Evolutionary conservation across 352 stramenopile species (phyloP), one percentile per base, ranked within the genome.

Genomic region (Globisporangium lucens): DNA sequence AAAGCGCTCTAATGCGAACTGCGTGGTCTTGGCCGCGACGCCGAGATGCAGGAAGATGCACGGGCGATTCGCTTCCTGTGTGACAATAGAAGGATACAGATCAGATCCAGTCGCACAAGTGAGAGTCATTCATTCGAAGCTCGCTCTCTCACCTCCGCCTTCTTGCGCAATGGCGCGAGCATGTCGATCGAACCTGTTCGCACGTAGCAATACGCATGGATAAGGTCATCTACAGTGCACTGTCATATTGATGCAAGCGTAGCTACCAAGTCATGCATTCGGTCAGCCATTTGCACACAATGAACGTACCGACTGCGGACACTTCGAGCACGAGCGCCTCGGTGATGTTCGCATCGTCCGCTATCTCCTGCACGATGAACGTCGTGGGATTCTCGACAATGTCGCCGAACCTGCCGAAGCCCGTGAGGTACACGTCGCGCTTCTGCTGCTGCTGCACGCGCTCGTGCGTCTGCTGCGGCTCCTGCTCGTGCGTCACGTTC

Each of bases 331-430:
- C 86, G 17, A 78, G 69, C 36, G 78, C 66, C 38, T 89, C 74
- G 7, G 83, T 91, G 56, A 93, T 78, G 46, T 90, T 87, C n/a
- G 73, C 67, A 61, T 93, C 76, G 33, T 75, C 61, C 20, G 70
- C 81, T 24, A 95, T 63, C 55, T 80, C 67, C 70, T 87, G 65
- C 52, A 79, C 79, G 47, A 95, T 69, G 35, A 71, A 65, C 20
- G 81, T 91, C 62, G 85, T 94, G n/a, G 85, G 85, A 69, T 95
- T 95, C 57, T 92, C 80, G 13, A 89, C 38, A 38, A 95, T 89
- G 71, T 93, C 72, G 51, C 81, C 88, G 60, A 95, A 95, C 71
- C 90, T 89, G 74, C 85, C 88, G 46, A 95, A 95, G 56, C 88
- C 85, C 46, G 88, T 95, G 49, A 94, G 70, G 72, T 89, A 91